Percentiles rank a stretch among this genome's conserved stretches.
These are phyloP conservation scores for Leucocoprinus birnbaumii DNA, from an alignment of 768 basidiomycete species.

Conservation along the genomic window DNA sequence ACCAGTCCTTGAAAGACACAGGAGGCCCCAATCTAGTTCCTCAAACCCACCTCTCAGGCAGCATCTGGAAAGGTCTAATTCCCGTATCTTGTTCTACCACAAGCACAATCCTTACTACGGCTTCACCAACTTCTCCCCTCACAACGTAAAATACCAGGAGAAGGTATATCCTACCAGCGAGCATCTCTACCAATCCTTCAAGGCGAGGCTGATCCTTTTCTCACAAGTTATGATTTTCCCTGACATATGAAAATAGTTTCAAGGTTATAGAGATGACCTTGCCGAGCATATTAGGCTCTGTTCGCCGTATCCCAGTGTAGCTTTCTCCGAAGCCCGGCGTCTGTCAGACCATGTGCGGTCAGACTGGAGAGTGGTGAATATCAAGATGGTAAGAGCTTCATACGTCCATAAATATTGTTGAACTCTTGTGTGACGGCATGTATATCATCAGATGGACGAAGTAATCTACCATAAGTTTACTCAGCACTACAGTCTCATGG, in stretches of 20 bases:
- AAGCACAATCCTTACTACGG: slow-evolving; percentile 64
- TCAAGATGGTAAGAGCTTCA: slow-evolving; percentile 63
- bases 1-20: not conserved
- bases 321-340: slow-evolving; percentile 68
- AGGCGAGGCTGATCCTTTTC: slow-evolving; percentile 30
- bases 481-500: slow-evolving; percentile 59
- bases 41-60: slow-evolving; percentile 15
- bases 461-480: slow-evolving; percentile 66
- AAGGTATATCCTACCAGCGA: slow-evolving; percentile 74
- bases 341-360: slow-evolving; percentile 58
- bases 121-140: slow-evolving; percentile 73
- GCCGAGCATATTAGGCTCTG: slow-evolving; percentile 70
- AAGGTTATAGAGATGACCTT: slow-evolving; percentile 53
- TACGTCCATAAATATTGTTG: no score
- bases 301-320: slow-evolving; percentile 58
- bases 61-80: slow-evolving; percentile 20
- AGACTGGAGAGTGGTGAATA: slow-evolving; percentile 70
- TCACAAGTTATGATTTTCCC: not conserved
- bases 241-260: slow-evolving; percentile 53
- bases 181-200: slow-evolving; percentile 76
- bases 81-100: slow-evolving; percentile 59
- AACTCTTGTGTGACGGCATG: not conserved
- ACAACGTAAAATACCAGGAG: slow-evolving; percentile 58
- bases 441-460: slow-evolving; percentile 55
- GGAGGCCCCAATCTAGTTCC: slow-evolving; percentile 9